Conservation (phyloP, 257 asterid genomes). For the Solanum boliviense region DNA sequence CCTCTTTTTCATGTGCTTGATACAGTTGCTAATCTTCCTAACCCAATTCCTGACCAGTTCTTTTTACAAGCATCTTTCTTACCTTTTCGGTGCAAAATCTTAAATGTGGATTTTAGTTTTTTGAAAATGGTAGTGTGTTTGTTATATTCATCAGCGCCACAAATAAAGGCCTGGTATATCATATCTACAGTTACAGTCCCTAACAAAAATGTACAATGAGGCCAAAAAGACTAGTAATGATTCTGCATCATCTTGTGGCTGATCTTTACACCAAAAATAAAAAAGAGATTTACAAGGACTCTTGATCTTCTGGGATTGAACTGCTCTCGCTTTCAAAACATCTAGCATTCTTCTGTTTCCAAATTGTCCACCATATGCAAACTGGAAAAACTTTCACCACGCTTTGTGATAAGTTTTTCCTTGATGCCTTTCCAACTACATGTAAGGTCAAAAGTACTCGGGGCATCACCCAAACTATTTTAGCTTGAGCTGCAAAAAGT, state of each 20-base stretch:
- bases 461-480: not conserved
- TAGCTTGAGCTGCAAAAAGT: not conserved
- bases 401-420: not conserved
- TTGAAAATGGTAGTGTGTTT: not conserved
- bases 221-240: not conserved
- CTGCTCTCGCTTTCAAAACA: not conserved
- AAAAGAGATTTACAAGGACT: not conserved
- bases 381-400: not conserved
- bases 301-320: not conserved
- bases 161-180: not conserved
- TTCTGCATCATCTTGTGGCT: not conserved
- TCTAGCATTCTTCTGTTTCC: not conserved
- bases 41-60: not conserved
- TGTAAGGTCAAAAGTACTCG: not conserved
- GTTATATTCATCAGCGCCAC: not conserved
- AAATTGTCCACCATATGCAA: not conserved
- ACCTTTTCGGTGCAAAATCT: not conserved
- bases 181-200: not conserved
- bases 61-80: not conserved
- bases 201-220: not conserved
- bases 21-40: not conserved
- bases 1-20: not conserved
- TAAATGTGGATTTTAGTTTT: not conserved
- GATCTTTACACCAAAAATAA: not conserved
- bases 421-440: not conserved